Conservation (phyloP, 1,284 basidiomycete species). For the Ceratobasidium sp. region DNA sequence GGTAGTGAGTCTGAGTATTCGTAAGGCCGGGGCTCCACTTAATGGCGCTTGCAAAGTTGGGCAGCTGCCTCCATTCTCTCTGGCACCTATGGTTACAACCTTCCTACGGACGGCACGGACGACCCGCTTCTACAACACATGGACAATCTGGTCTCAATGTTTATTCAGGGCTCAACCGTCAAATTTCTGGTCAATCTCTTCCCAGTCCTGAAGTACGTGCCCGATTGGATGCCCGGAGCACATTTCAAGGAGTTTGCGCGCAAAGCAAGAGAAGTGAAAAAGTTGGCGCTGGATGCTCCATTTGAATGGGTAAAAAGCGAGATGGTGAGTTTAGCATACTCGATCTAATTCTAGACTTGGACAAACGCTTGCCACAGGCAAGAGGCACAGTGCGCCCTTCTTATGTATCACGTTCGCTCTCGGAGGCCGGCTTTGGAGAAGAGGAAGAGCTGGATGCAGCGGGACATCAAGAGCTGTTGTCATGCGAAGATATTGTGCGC, state of each 20-base stretch:
- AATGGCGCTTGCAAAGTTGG: constrained; percentile 4
- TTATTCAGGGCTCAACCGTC: not conserved
- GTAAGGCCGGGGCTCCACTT: not conserved
- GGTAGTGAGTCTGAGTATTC: constrained; percentile 5
- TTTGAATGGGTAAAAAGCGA: constrained; percentile 37
- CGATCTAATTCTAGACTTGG: not conserved
- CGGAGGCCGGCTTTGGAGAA: constrained; percentile 10
- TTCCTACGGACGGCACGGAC: constrained; percentile 4
- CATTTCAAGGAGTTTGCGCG: constrained; percentile 27
- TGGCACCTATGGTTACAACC: constrained; percentile 28
- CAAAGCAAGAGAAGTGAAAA: not conserved
- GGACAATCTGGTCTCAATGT: constrained; percentile 5
- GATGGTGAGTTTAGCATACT: constrained; percentile 12
- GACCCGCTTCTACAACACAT: constrained; percentile 24
- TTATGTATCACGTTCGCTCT: constrained; percentile 31
- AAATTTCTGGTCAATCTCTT: constrained; percentile 34
- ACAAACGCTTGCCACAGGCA: not conserved
- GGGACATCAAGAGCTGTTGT: not conserved
- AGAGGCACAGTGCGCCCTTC: constrained; percentile 29
- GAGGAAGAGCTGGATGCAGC: not conserved
- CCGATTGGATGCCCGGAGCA: constrained; percentile 44
- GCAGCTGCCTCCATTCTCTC: constrained; percentile 25
- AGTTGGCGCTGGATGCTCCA: constrained; percentile 1
- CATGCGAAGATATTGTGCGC: constrained; percentile 22
- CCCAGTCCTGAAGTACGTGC: constrained; percentile 23